Evolutionary conservation across 2,329 filamentous ascomycete species (phyloP).

Genomic region (Colletotrichum sp.): DNA sequence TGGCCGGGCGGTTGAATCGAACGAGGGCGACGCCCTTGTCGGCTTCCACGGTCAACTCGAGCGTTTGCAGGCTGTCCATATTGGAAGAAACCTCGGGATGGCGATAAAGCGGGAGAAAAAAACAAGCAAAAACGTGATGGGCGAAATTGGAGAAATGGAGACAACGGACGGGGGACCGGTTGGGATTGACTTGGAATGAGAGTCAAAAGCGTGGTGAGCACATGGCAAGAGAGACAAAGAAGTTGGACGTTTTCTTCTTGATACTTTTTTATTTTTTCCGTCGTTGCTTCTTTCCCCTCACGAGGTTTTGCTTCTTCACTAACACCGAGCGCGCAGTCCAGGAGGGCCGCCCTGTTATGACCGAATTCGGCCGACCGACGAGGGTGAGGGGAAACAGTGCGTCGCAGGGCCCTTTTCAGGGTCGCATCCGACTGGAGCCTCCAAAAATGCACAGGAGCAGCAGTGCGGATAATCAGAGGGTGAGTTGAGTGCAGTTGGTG

Average conservation of each 20-base stretch:
- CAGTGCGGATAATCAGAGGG: background rate
- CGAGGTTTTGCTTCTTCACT: constrained; percentile 5
- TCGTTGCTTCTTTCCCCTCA: background rate
- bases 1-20: constrained; percentile 50
- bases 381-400: background rate
- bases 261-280: background rate
- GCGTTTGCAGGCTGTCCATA: constrained; percentile 17
- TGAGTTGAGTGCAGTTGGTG: background rate
- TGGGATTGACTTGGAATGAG: background rate
- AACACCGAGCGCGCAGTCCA: background rate
- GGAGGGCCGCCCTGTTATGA: background rate
- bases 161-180: background rate
- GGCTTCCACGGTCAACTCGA: constrained; percentile 8
- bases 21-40: constrained; percentile 16
- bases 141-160: background rate
- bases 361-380: background rate
- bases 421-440: background rate
- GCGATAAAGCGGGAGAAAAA: background rate
- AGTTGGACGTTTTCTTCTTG: background rate
- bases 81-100: background rate
- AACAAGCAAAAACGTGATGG: background rate
- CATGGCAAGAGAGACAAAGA: constrained; percentile 6
- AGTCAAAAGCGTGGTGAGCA: background rate
- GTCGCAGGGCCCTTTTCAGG: background rate
- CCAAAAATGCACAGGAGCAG: background rate